Evolutionary conservation across 768 basidiomycete species (phyloP), one percentile per base, ranked within the genome.

Genomic region (Pulveroboletus sp.): DNA sequence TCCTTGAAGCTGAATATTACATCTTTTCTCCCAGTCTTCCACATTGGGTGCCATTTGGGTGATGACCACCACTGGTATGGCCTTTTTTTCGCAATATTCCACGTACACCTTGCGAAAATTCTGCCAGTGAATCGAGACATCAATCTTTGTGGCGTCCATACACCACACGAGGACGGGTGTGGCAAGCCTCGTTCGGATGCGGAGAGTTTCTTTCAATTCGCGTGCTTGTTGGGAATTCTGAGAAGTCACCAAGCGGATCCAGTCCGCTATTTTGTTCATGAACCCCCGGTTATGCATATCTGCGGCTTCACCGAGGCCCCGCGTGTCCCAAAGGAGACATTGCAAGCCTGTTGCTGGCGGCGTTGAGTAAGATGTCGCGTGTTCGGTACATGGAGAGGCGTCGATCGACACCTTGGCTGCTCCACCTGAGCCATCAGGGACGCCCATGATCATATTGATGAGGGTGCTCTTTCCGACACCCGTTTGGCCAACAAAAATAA

Each of bases 311-410:
- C 60, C 49, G 17, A 64, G 58, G 36, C 62, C 62, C 1, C 58
- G 63, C 17, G 61, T 64, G 40, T 64, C 62, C 62, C 62, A 64
- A 15, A 64, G 63, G 14, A 30, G 30, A 27, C 48, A 63, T 33
- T 41, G 44, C 43, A 51, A 15, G 27, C 35, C 49, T 6, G 40
- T 3, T 27, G 8, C 57, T 14, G 53, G 47, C 6, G 36, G 15
- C 3, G 6, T n/a, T 26, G 36, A 2, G 39, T 64, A 63, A 6
- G 44, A 11, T 24, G 21, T 41, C 5, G 54, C 43, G 0, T 51
- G 48, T 21, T 2, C 9, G 30, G 63, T 65, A 39, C 63, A 63
- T 9, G 63, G 57, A 33, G 5, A 39, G 21, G 54, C 46, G 39
- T 54, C 49, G 33, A 50, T 51, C 18, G 63, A 57, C 39, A 63